Evolutionary conservation across 176 grass and related monocot genomes (phyloP), one percentile per base, ranked within the genome.

Genomic region (Raddia distichophylla): DNA sequence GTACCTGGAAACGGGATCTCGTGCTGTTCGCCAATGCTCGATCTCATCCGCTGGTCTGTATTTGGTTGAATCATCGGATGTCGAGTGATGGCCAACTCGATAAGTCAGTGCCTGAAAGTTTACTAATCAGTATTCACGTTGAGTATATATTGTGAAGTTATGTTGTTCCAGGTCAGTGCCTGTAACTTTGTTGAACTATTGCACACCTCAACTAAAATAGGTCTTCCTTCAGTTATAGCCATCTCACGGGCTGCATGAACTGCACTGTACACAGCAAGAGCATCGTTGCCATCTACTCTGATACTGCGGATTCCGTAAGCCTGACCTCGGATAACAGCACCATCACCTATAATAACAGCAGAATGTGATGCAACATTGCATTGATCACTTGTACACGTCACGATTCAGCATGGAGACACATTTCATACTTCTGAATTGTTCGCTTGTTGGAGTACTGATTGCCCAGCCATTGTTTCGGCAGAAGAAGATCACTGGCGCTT

Each of bases 401-500:
- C 33, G 76, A 33, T 55, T 52, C 12, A 75, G 49, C 22, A 69
- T 8, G 33, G 10, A 79, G 54, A 70, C 7, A 65, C 8, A 62
- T 45, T 84, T 55, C 20, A 33, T 93, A 99, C 96, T 91, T 91
- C 91, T 92, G 86, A 99, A 99, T 54, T 99, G 97, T 80, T 99
- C 97, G 7, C 48, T 62, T 47, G 85, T 93, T 18, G 93, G 97
- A 37, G 97, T 99, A 76, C 97, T 99, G 80, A 99, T 99, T 66
- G 97, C 97, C 97, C 97, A 99, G 43, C 97, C 97, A 90, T 99
- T 99, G 82, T 96, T 99, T 18, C 93, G 93, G 73, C 97, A 99
- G 86, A 93, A 99, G 89, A 99, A 99, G 69, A 99, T 87, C 57
- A 96, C 87, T 2, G 97, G 97, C 10, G 87, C 85, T 74, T 99